Evolutionary conservation across 139 green algal species (phyloP).

Genomic region (Micractinium sp.): DNA sequence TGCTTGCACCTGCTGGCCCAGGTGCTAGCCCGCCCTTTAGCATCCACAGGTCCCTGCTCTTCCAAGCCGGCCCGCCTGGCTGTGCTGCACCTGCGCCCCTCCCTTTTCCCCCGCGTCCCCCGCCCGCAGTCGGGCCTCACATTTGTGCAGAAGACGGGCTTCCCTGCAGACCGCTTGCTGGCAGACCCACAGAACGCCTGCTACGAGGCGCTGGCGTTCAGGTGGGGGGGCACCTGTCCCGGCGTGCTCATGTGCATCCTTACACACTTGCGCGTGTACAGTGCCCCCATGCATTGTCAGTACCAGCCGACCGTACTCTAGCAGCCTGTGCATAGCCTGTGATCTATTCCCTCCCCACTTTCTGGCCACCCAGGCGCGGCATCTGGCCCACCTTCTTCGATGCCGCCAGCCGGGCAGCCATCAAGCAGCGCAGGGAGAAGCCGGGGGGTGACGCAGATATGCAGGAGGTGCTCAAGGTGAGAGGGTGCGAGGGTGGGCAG

Average conservation of each 20-base stretch:
- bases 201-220: constrained; percentile 80
- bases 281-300: not conserved
- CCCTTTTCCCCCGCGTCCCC: not conserved
- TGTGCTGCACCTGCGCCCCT: not conserved
- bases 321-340: not conserved
- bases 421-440: not conserved
- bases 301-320: too few relatives aligned
- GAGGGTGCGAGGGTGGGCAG: not conserved
- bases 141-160: constrained; percentile 76
- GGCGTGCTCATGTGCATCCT: not conserved
- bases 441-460: not conserved
- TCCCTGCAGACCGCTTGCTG: constrained; percentile 72
- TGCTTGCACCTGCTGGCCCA: not conserved
- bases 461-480: not conserved
- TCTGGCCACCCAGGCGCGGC: constrained; percentile 32
- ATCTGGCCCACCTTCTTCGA: constrained; percentile 14
- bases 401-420: not conserved
- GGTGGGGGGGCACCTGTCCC: not conserved
- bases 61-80: not conserved
- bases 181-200: constrained; percentile 76
- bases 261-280: too few relatives aligned
- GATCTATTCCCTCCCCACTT: too few relatives aligned
- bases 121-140: constrained; percentile 50
- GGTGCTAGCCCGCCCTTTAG: not conserved
- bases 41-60: not conserved